phyloP scores from a whole-genome alignment of 192 early-diverging fungal genomes.

The Backusella tuberculispora region DNA sequence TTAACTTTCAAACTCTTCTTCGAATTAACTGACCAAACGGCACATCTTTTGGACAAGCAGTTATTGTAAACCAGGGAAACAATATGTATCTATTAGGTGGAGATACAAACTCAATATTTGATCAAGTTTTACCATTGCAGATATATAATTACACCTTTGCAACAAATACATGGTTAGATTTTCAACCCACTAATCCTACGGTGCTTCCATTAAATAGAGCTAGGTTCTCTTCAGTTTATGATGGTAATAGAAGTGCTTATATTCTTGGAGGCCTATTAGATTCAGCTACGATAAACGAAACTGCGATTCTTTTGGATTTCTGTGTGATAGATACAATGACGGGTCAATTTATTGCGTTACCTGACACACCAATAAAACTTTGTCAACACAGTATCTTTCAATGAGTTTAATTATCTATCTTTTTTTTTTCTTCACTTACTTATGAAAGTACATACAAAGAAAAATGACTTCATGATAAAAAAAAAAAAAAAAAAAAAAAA shows the following conservation, averaged over 20 bases:
- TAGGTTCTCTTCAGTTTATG: not conserved
- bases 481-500: too few relatives aligned
- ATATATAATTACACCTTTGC: slow-evolving; percentile 1
- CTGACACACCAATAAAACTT: not conserved
- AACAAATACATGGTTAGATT: slow-evolving; percentile 8
- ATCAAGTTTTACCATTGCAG: not conserved
- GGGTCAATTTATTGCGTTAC: not conserved
- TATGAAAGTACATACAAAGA: too few relatives aligned
- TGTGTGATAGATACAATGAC: not conserved
- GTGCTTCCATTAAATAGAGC: not conserved
- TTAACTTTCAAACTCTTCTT: not conserved
- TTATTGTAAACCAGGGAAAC: not conserved
- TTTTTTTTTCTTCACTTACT: too few relatives aligned
- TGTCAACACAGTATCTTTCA: too few relatives aligned
- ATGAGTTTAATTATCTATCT: too few relatives aligned
- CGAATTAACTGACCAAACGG: not conserved
- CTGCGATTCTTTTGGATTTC: not conserved
- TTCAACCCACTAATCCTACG: not conserved
- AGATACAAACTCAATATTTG: not conserved
- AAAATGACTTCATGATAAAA: too few relatives aligned
- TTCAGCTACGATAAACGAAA: not conserved
- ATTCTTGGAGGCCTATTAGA: not conserved
- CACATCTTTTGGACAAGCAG: not conserved
- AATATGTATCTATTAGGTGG: not conserved
- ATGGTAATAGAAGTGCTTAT: not conserved